phyloP scores from a whole-genome alignment of 352 stramenopile species.

The Pythium periplocum region DNA sequence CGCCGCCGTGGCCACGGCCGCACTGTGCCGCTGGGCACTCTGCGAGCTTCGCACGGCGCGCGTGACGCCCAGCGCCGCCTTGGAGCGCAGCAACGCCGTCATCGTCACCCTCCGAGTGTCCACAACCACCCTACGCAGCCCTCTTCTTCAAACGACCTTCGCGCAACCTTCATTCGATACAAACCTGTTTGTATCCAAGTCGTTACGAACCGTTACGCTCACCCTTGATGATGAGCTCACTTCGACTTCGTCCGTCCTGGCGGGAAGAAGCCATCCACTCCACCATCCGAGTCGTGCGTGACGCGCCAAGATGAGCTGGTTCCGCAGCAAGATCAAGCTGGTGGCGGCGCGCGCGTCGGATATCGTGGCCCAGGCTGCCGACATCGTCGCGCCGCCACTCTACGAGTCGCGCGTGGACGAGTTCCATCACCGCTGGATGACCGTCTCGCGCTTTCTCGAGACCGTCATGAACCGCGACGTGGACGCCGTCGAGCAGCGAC shows the following conservation, averaged over 20 bases:
- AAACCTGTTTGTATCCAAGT: background rate
- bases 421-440: constrained; percentile 83
- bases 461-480: constrained; percentile 60
- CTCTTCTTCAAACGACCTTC: constrained; percentile 17
- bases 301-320: constrained; percentile 37
- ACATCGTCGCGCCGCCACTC: constrained; percentile 73
- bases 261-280: too few species aligned
- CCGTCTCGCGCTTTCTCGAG: constrained; percentile 71
- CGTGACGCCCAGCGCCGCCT: too few species aligned
- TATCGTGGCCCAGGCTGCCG: constrained; percentile 64
- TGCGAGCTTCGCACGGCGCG: too few species aligned
- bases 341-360: constrained; percentile 71
- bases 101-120: too few species aligned
- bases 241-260: background rate
- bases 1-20: background rate
- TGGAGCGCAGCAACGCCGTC: too few species aligned
- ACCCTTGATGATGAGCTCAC: background rate
- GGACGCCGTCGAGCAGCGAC: constrained; percentile 64
- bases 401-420: constrained; percentile 81
- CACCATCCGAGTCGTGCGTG: too few species aligned
- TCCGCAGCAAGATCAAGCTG: constrained; percentile 75
- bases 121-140: too few species aligned
- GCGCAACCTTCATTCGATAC: constrained; percentile 11
- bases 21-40: too few species aligned
- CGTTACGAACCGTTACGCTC: constrained; percentile 5